Base-by-base conservation (phyloP, 768 basidiomycete species). In the Leccinum boreale region DNA sequence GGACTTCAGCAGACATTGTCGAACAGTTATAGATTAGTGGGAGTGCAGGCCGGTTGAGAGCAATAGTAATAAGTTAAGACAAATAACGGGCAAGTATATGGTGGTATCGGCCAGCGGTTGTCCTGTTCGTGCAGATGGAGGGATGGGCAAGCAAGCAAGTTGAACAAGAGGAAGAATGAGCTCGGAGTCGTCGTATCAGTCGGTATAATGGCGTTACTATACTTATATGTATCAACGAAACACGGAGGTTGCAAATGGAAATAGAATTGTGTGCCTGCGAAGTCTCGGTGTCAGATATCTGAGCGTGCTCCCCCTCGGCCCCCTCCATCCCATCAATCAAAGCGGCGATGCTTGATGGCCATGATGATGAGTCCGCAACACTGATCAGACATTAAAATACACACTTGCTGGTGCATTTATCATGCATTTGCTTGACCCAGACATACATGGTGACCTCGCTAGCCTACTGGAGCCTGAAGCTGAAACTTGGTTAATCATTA, bases 1-100 rank as follows among this genome's bases (percentile, higher is more conserved):
- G 70, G 14, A 64, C 49, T 57, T 70, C 59, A 36, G 71, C 65
- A 29, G 71, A 72, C 70, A 72, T 71, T 8, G 46, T 58, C 31
- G 44, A 52, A 39, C n/a, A 4, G 42, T 35, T 57, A 52, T 55
- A 17, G 53, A 58, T 39, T 39, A 31, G 42, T 31, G 19, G n/a
- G 19, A n/a, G 28, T 42, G 23, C 19, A 56, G 28, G 31, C 51
- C 39, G 23, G 53, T 26, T 46, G 21, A 56, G 36, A 24, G 24
- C 21, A 47, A 21, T 47, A 19, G 29, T 17, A 33, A 28, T 52
- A 53, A 12, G 36, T 52, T 47, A 44, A 44, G 19, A 31, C 26
- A 65, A 48, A 31, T 19, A 24, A 49, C 24, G 36, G 10, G 5
- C 51, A n/a, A 44, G 2, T n/a, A 11, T 42, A 5, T 42, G 42